These are phyloP conservation scores for Gloeophyllum trabeum DNA, from an alignment of 768 basidiomycete species.

Conservation along the genomic window DNA sequence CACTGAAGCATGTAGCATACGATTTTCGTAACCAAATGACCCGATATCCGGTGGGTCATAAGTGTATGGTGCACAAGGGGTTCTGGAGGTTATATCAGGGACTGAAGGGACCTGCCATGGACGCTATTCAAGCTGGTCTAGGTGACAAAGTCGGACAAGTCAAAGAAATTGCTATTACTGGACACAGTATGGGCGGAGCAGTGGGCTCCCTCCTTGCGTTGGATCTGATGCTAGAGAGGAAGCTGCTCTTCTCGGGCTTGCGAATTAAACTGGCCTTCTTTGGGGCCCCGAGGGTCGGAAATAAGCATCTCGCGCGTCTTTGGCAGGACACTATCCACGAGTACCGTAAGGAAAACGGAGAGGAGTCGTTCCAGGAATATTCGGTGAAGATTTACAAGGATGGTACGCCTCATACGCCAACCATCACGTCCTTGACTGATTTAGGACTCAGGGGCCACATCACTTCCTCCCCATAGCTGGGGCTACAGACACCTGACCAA, in stretches of 20 bases:
- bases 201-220: constrained; percentile 37
- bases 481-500: constrained; percentile 45
- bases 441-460: constrained; percentile 32
- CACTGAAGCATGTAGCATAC: constrained; percentile 30
- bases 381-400: constrained; percentile 46
- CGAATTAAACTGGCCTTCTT: constrained; percentile 34
- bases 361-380: constrained; percentile 30
- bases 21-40: constrained; percentile 30
- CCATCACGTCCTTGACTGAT: constrained; percentile 1
- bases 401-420: constrained; percentile 22
- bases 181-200: constrained; percentile 45
- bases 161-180: constrained; percentile 24
- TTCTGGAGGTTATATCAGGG: constrained; percentile 46
- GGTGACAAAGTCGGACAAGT: constrained; percentile 18
- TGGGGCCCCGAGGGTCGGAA: constrained; percentile 40
- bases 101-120: constrained; percentile 20
- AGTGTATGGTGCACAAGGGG: constrained; percentile 34
- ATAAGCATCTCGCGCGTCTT: constrained; percentile 26
- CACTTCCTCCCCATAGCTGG: constrained; percentile 36
- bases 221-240: constrained; percentile 27
- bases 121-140: constrained; percentile 27
- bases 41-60: constrained; percentile 25
- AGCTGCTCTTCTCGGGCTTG: constrained; percentile 14
- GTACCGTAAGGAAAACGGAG: constrained; percentile 24
- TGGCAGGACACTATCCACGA: constrained; percentile 27